Base-by-base conservation (phyloP, 2,329 filamentous ascomycete genomes). In the Ambrosiella beaveri region DNA sequence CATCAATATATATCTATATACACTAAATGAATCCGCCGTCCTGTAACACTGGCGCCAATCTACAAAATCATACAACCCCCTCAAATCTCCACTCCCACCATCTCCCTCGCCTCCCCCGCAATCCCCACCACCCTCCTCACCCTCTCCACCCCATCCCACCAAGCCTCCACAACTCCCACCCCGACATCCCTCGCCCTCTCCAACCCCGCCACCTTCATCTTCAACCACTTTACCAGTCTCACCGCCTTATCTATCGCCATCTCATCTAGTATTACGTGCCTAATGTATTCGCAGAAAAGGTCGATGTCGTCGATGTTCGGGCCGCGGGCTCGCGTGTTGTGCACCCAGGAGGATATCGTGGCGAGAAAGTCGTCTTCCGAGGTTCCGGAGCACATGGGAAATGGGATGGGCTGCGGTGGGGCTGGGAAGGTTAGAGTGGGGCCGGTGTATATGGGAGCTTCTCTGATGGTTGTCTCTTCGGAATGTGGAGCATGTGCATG, bases 241-340 rank as follows among this genome's bases (percentile, higher is more conserved):
- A 80, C 75, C 0, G 80, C 86, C 69, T 95, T 95, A 4, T 77
- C 77, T 70, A 93, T 75, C 66, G 96, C 84, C 59, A 77, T 74
- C 68, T 97, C 93, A 59, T 91, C 83, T 1, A 71, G 61, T 0
- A 95, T 76, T 0, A 97, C 87, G 35, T 77, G 77, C 4, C 68
- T 73, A 37, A 97, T 68, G 68, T 95, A 97, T 64, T 74, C 78
- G 57, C 77, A 79, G 61, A 97, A 74, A 41, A 90, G 82, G 45
- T 76, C 76, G 0, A 91, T 83, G 68, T 98, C 93, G 59, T 86
- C 81, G 0, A 71, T 70, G 68, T 93, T 89, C 1, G 93, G 93
- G 0, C 86, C 88, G 11, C 49, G 41, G 2, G 90, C 84, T 4
- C 74, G n/a, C 1, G 74, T 40, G 69, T 72, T 61, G 91, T 95